Conservation (phyloP, 371 early-diverging fungal species). For the Fennellomyces sp. region DNA sequence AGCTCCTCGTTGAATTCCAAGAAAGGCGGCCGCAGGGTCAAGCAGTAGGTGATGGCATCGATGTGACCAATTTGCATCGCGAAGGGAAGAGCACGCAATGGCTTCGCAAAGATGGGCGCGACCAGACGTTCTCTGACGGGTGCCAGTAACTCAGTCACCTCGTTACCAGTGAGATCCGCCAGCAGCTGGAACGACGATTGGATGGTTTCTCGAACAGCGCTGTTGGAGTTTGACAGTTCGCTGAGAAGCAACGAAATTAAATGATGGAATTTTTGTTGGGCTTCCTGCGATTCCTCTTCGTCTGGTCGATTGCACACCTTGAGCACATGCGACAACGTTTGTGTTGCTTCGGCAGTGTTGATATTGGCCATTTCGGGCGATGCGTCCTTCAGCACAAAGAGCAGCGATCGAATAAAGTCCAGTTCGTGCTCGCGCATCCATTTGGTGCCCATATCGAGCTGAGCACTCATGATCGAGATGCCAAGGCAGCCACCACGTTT, state of each 20-base stretch:
- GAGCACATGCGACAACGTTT: constrained; percentile 78
- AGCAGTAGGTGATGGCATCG: constrained; percentile 96
- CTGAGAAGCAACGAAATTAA: constrained; percentile 85
- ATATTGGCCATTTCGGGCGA: constrained; percentile 80
- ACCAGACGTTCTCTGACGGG: constrained; percentile 88
- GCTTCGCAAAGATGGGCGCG: constrained; percentile 96
- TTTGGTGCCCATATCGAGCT: constrained; percentile 79
- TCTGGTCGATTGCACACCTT: constrained; percentile 82
- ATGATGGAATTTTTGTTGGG: constrained; percentile 63
- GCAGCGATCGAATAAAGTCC: constrained; percentile 89
- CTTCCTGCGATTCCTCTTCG: constrained; percentile 59
- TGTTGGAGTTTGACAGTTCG: constrained; percentile 93
- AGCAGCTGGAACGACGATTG: constrained; percentile 83
- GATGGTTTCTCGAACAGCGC: constrained; percentile 86
- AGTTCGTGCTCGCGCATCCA: constrained; percentile 95
- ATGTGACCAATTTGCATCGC: constrained; percentile 98
- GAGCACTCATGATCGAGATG: constrained; percentile 79
- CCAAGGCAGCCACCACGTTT: constrained; percentile 92
- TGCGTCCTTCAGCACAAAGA: constrained; percentile 94
- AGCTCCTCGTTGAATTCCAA: constrained; percentile 93
- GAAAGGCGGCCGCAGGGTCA: constrained; percentile 89
- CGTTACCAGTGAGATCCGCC: constrained; percentile 76
- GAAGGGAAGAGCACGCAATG: constrained; percentile 93
- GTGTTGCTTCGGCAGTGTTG: constrained; percentile 77
- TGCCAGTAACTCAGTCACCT: constrained; percentile 83